phyloP scores from a whole-genome alignment of 352 stramenopile genomes.

The Phytopythium montanum region DNA sequence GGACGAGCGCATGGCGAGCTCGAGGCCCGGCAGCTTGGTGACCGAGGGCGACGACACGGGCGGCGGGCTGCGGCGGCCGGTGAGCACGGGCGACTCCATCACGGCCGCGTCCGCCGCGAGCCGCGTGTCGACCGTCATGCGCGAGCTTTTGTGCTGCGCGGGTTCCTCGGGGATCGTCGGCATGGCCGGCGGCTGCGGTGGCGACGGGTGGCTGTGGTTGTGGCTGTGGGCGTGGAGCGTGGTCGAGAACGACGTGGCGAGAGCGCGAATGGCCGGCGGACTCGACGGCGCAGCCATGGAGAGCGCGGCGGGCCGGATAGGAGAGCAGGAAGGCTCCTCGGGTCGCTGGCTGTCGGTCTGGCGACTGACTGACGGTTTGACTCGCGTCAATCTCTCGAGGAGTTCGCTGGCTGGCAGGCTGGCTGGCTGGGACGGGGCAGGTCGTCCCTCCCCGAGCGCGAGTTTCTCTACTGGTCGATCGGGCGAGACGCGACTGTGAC shows the following conservation, averaged over 20 bases:
- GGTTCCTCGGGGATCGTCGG: slow-evolving; percentile 15
- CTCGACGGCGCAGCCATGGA: neutral
- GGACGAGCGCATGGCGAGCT: slow-evolving; percentile 53
- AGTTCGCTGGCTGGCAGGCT: too few relatives aligned
- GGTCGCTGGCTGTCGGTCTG: neutral
- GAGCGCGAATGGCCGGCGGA: neutral
- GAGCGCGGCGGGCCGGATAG: neutral
- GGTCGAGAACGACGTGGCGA: neutral
- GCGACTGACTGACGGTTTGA: slow-evolving; percentile 1
- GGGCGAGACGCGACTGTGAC: neutral
- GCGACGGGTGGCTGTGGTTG: neutral
- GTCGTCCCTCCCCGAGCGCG: neutral
- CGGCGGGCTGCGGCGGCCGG: slow-evolving; percentile 19
- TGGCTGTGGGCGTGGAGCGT: neutral
- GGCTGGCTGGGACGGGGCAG: neutral
- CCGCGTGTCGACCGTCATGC: neutral
- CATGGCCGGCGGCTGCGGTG: neutral
- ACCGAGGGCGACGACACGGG: slow-evolving; percentile 37
- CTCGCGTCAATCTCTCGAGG: neutral
- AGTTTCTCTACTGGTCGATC: too few relatives aligned
- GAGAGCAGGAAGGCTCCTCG: neutral
- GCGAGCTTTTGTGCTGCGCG: slow-evolving; percentile 7
- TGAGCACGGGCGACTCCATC: slow-evolving; percentile 38
- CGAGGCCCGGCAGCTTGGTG: slow-evolving; percentile 56
- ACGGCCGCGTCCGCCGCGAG: neutral